Evolutionary conservation across 495 filamentous ascomycete genomes (phyloP).

Genomic region (Cercophora scortea): DNA sequence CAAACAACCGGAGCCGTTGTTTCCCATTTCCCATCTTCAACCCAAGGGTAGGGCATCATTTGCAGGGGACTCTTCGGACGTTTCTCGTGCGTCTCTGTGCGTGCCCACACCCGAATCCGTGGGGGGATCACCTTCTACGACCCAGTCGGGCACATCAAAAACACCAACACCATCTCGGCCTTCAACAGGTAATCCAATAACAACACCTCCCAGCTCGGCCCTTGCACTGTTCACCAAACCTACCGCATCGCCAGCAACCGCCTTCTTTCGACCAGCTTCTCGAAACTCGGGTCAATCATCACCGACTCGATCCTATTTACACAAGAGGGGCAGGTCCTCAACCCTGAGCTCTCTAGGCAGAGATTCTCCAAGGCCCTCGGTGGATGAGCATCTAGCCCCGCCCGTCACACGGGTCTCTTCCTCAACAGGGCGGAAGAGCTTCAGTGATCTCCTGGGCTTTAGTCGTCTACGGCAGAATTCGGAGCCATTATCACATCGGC

Average conservation of each 20-base stretch:
- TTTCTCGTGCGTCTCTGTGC: constrained; percentile 23
- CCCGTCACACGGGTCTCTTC: constrained; percentile 65
- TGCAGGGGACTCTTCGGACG: constrained; percentile 15
- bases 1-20: constrained; percentile 76
- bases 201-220: constrained; percentile 27
- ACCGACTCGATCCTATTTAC: constrained; percentile 49
- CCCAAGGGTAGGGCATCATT: constrained; percentile 52
- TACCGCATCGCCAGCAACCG: constrained; percentile 41
- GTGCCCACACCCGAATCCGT: constrained; percentile 17
- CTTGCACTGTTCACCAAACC: constrained; percentile 20
- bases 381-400: constrained; percentile 48
- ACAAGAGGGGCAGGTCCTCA: constrained; percentile 69
- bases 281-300: constrained; percentile 65
- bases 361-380: constrained; percentile 38
- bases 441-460: constrained; percentile 78
- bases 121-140: constrained; percentile 6
- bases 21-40: constrained; percentile 63
- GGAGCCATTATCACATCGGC: constrained; percentile 44
- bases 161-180: constrained; percentile 44
- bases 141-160: constrained; percentile 16
- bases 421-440: constrained; percentile 80
- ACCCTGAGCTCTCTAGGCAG: constrained; percentile 71
- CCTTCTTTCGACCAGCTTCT: constrained; percentile 56
- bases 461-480: constrained; percentile 71
- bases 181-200: constrained; percentile 35